Base-by-base conservation (phyloP, 2,329 filamentous ascomycete species). In the Grosmannia clavigera region DNA sequence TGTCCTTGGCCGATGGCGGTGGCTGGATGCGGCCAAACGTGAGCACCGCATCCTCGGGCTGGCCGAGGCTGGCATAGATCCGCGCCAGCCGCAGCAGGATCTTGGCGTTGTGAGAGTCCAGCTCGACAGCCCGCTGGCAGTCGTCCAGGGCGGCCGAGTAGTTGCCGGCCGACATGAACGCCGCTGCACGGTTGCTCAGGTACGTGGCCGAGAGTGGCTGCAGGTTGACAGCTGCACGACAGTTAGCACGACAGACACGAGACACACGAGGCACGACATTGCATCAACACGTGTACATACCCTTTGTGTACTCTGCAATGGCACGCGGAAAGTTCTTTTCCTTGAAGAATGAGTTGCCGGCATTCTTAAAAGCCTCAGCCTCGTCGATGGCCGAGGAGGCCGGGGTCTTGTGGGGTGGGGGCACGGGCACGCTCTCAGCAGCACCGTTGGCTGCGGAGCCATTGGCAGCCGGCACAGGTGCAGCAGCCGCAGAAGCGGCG, bases 311-410 rank as follows among this genome's bases (percentile, higher is more conserved):
- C 73, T 96, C 90, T 66, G 88, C 82, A 71, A 97, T 92, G 29
- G 94, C 92, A 70, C 88, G 87, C 62, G 80, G 76, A 72, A 92
- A 99, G 69, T 96, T 89, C 71, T 87, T 90, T 64, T 92, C 89
- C 78, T 96, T 97, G 82, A 96, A 99, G 70, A 90, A 92, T 69
- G 94, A 94, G 77, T 99, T 99, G 61, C 94, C 94, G 2, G 89
- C 84, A 67, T 88, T 83, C 79, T 99, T 99, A 81, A 87, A 96
- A 14, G 84, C 80, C 75, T 99, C 94, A 31, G 92, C 90, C 70
- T 96, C 90, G 59, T 92, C 88, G 57, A 76, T 75, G 52, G 82
- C 83, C 70, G 80, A 85, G 60, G 78, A 79, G 53, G 81, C 81
- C 68, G 80, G 82, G 33, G 81, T 84, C 67, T 82, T 80, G 74